Percentiles rank a stretch among this genome's conserved stretches.
These are phyloP conservation scores for Pseudogymnoascus sp. DNA, from an alignment of 2,329 filamentous ascomycete genomes.

Conservation along the genomic window DNA sequence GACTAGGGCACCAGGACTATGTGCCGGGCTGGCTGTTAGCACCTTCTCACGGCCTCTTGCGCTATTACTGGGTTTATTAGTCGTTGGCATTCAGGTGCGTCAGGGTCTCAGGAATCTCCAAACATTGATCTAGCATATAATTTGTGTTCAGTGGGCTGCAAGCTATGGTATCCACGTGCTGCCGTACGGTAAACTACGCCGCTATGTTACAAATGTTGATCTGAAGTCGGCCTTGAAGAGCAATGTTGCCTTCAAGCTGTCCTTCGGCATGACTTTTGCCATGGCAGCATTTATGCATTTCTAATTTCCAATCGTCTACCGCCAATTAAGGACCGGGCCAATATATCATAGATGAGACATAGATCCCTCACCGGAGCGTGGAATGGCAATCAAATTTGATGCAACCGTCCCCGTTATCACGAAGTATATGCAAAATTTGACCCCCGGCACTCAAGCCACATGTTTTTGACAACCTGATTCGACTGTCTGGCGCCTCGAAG, in stretches of 20 bases:
- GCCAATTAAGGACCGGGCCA: background rate
- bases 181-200: constrained; percentile 33
- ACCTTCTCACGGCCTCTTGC: constrained; percentile 64
- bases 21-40: constrained; percentile 55
- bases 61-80: constrained; percentile 54
- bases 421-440: constrained; percentile 53
- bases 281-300: constrained; percentile 56
- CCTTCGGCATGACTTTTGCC: constrained; percentile 65
- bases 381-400: background rate
- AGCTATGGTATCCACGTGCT: constrained; percentile 40
- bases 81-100: constrained; percentile 54
- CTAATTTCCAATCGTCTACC: constrained; percentile 25
- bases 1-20: constrained; percentile 37
- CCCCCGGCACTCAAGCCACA: constrained; percentile 60
- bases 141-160: constrained; percentile 36
- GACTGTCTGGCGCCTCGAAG: constrained; percentile 56
- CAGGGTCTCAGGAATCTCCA: constrained; percentile 12
- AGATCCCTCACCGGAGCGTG: constrained; percentile 3
- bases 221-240: constrained; percentile 32
- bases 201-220: constrained; percentile 41
- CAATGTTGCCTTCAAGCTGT: constrained; percentile 34
- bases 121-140: constrained; percentile 15
- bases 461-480: constrained; percentile 59
- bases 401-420: constrained; percentile 22
- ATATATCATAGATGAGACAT: background rate